Evolutionary conservation across 1,284 basidiomycete genomes (phyloP), one percentile per base, ranked within the genome.

Genomic region (Neotropicomus parvogracilis): DNA sequence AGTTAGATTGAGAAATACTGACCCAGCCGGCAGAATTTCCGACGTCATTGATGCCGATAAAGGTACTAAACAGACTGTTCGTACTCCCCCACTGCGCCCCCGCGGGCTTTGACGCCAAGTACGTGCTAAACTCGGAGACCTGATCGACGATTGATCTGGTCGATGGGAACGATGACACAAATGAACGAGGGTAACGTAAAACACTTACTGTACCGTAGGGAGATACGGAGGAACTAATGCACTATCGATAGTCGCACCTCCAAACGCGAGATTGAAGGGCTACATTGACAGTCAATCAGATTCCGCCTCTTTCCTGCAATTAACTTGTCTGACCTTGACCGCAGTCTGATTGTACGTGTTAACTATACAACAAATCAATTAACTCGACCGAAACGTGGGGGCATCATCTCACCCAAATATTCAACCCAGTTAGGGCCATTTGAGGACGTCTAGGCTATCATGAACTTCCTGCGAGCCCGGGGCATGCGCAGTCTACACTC

Each of bases 1-100:
- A 12, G 14, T 24, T 34, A 32, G 20, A 34, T 33, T 12, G n/a
- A 33, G 39, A 54, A 70, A 41, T 5, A 43, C 46, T 6, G 50
- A 80, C 79, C 77, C 78, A 82, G 41, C 59, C 57, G 46, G 67
- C 75, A 2, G 80, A 77, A 54, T 75, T 76, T 31, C 77, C 79
- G 38, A 82, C 73, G 54, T 81, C 81, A 48, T 83, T 83, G 48
- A 84, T 84, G 6, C 81, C 82, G 54, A 85, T 81, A 78, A 80
- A 85, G 44, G 83, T 58, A 3, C 77, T 75, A 58, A 83, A 83
- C 2, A 83, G 65, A 26, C 79, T 74, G 57, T 83, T 75, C 2
- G 71, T 67, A 54, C 76, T 74, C 35, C 70, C 59, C 81, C 81
- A 85, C 32, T 68, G 53, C 1, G 78, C 80, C 14, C 71, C 75